phyloP scores from a whole-genome alignment of 495 filamentous ascomycete genomes.

The Tuber umbilicatum region DNA sequence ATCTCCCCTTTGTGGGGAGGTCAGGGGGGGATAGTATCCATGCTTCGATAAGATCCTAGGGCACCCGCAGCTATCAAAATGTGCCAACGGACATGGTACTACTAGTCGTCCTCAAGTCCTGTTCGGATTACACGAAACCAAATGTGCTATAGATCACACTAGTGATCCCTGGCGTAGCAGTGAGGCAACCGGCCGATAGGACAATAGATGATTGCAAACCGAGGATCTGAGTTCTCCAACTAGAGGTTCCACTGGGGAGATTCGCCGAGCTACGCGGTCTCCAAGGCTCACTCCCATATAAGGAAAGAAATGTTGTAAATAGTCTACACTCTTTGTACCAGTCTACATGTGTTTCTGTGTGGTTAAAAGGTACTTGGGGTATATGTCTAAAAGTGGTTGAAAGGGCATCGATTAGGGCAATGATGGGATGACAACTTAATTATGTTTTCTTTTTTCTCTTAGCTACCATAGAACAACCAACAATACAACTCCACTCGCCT shows the following conservation, averaged over 20 bases:
- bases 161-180: neutral
- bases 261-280: neutral
- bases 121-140: neutral
- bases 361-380: no score
- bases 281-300: neutral
- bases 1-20: neutral
- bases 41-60: neutral
- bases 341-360: no score
- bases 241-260: neutral
- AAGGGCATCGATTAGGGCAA: no score
- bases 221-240: neutral
- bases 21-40: no score
- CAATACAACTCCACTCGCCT: no score
- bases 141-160: neutral
- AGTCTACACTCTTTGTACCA: no score
- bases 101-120: neutral
- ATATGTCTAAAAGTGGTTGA: no score
- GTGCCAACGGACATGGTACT: neutral
- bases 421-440: no score
- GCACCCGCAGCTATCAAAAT: neutral
- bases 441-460: no score
- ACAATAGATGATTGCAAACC: neutral
- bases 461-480: no score
- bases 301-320: no score
- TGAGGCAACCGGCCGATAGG: no score